Evolutionary conservation across 768 basidiomycete genomes (phyloP).

Genomic region (Russula ochroleuca): DNA sequence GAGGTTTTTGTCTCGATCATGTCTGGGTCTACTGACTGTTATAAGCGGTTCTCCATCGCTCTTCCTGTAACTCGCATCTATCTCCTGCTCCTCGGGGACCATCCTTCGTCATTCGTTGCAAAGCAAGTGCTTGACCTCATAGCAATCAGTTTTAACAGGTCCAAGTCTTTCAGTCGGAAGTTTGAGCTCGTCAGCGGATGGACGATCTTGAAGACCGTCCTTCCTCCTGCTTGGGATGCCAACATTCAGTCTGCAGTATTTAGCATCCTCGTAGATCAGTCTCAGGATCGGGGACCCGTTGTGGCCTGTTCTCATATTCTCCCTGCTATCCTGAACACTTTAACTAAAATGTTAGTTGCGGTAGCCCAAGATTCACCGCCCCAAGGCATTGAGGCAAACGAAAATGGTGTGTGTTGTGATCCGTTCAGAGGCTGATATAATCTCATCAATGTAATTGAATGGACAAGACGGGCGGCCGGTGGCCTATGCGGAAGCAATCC

Average conservation of each 20-base stretch:
- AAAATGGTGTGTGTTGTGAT: constrained; percentile 16
- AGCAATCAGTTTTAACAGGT: constrained; percentile 48
- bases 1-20: constrained; percentile 60
- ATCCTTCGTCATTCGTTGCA: constrained; percentile 57
- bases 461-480: constrained; percentile 14
- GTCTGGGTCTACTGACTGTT: constrained; percentile 46
- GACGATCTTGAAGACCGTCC: constrained; percentile 61
- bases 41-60: constrained; percentile 65
- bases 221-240: constrained; percentile 65
- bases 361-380: constrained; percentile 8
- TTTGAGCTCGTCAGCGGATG: constrained; percentile 87
- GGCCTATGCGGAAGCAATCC: constrained; percentile 47
- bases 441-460: neutral
- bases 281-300: constrained; percentile 37
- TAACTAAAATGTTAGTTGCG: constrained; percentile 51
- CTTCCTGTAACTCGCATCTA: constrained; percentile 77
- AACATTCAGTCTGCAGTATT: constrained; percentile 65
- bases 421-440: neutral
- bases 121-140: constrained; percentile 59
- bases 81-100: constrained; percentile 73
- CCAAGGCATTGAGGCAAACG: constrained; percentile 29
- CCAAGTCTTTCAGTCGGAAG: constrained; percentile 66
- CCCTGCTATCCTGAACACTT: constrained; percentile 63
- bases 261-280: constrained; percentile 53
- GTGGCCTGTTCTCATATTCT: constrained; percentile 64